phyloP scores from a whole-genome alignment of 257 asterid genomes.

The Solanum chmielewskii region DNA sequence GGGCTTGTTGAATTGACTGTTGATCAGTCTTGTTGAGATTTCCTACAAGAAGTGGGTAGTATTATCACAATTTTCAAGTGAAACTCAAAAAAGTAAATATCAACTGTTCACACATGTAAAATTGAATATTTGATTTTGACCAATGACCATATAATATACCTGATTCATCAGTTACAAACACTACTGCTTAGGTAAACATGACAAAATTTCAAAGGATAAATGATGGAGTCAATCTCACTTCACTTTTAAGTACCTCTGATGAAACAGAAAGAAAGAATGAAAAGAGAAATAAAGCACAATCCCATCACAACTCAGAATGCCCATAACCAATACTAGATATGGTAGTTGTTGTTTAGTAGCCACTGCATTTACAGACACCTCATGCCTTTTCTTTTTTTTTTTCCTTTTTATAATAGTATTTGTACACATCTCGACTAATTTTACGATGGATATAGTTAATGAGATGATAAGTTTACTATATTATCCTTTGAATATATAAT shows the following conservation, averaged over 20 bases:
- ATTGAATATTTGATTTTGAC: background rate
- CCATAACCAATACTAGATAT: slow-evolving; percentile 24
- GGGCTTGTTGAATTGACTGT: background rate
- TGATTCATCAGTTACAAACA: background rate
- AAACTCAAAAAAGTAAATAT: background rate
- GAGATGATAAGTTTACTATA: too few species aligned
- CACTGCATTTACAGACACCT: background rate
- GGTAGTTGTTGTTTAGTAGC: slow-evolving; percentile 6
- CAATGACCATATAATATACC: background rate
- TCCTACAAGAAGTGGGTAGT: background rate
- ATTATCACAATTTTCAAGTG: background rate
- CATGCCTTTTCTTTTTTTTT: too few species aligned
- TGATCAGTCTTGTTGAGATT: background rate
- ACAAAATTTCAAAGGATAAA: background rate
- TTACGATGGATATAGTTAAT: accelerated
- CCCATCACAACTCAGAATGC: slow-evolving; percentile 31
- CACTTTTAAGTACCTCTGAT: background rate
- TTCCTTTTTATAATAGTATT: background rate
- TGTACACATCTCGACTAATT: background rate
- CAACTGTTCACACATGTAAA: background rate
- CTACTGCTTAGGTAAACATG: background rate
- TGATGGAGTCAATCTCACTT: background rate
- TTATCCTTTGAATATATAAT: too few species aligned
- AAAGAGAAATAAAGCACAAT: slow-evolving; percentile 42
- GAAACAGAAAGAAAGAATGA: background rate